Evolutionary conservation across 306 rosid genomes (phyloP), one percentile per base, ranked within the genome.

Genomic region (Quercus wislizeni): DNA sequence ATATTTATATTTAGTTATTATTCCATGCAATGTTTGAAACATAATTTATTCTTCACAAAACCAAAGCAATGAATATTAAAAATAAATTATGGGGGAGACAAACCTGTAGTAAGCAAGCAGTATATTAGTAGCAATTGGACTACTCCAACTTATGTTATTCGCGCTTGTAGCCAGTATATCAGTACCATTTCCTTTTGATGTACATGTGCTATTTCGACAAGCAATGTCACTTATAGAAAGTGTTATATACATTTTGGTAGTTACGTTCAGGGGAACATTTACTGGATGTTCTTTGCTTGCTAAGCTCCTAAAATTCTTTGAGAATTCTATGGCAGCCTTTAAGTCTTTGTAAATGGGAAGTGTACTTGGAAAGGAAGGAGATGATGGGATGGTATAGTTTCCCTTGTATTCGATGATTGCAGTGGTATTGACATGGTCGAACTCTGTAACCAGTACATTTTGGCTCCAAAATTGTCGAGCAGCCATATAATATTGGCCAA

Each of bases 31-130:
- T 4, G 35, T 31, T 31, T 31, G 35, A 4, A 31, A 31, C 35
- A 31, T 31, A 31, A 31, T 30, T 7, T 6, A 7, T 38, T 38
- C 43, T 38, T 38, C 46, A 38, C 46, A n/a, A 58, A 10, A 23
- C 13, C 13, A 1, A 61, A 3, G 2, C 35, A 62, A 15, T 14
- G 30, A 13, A 14, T 63, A 6, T 20, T 0, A 65, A 65, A 65
- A 5, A 76, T 78, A 78, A 11, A 65, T 25, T 1, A 28, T 23
- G 12, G 7, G n/a, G 30, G 12, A 38, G 25, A 25, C 12, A 25
- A 19, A 87, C 84, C 84, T 63, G 87, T 88, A 83, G 74, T 86
- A 90, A 15, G 92, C 89, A 72, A 85, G 81, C 4, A 88, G 59
- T 19, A 90, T 70, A 52, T 80, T 80, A 46, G 67, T 73, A 5